Percentiles rank a stretch among this genome's conserved stretches.
Evolutionary conservation across 352 stramenopile genomes (phyloP).

Genomic region (Ophiocytium majus): DNA sequence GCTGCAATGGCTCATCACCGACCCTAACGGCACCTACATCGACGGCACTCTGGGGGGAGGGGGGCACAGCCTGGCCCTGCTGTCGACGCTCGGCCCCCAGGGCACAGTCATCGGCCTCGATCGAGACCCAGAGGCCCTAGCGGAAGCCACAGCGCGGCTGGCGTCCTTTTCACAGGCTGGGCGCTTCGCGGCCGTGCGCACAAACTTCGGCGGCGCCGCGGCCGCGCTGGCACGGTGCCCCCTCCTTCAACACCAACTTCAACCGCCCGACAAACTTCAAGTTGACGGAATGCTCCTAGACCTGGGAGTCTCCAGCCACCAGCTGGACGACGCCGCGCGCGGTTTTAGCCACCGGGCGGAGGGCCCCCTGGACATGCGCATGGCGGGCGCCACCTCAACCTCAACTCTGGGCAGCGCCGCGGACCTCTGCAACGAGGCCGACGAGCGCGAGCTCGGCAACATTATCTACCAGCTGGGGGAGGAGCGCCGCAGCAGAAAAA

Average conservation of each 20-base stretch:
- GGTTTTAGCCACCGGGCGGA: conserved; percentile 74
- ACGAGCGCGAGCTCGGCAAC: conserved; percentile 61
- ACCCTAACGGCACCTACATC: conserved; percentile 65
- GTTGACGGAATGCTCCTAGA: conserved; percentile 71
- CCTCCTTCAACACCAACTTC: neutral
- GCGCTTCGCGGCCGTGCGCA: conserved; percentile 58
- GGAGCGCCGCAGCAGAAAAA: conserved; percentile 61
- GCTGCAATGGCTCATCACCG: conserved; percentile 55
- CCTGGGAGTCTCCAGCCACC: conserved; percentile 74
- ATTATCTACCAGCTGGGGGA: conserved; percentile 64
- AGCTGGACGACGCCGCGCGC: conserved; percentile 67
- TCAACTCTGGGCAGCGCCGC: conserved; percentile 59
- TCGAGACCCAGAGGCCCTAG: conserved; percentile 68
- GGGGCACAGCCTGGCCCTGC: conserved; percentile 69
- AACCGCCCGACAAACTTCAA: neutral
- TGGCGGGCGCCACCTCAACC: conserved; percentile 55
- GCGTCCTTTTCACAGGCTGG: conserved; percentile 17
- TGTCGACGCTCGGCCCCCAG: conserved; percentile 61
- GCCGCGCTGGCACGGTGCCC: conserved; percentile 23
- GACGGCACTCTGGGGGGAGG: conserved; percentile 75
- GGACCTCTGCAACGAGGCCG: conserved; percentile 70
- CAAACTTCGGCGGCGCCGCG: conserved; percentile 42
- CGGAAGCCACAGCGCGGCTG: conserved; percentile 63
- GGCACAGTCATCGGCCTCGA: conserved; percentile 73
- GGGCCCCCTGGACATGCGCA: conserved; percentile 75